Base-by-base conservation (phyloP, 1,284 basidiomycete genomes). In the Ceratobasidium sp. region DNA sequence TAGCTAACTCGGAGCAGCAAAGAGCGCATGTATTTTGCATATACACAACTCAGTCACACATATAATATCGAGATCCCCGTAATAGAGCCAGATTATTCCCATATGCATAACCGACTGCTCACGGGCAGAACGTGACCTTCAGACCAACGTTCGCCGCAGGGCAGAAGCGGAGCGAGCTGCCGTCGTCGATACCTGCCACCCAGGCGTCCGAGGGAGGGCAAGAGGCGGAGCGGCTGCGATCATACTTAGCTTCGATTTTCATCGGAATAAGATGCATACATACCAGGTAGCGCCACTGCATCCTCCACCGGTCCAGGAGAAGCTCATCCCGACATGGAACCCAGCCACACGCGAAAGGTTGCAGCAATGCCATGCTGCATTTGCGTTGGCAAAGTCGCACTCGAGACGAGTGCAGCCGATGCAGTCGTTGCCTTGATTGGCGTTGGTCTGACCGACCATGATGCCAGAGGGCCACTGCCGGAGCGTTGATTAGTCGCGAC, bases 331-430 rank as follows among this genome's bases (percentile, higher is more conserved):
- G 20, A 65, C 35, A 25, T 65, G 34, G 38, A 65, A 65, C 4
- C 47, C 38, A 15, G 49, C 62, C 3, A 54, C 50, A 27, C 50
- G 62, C 13, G 50, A 65, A 35, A 65, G 25, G 29, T 65, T 65
- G 49, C 35, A 53, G 50, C 50, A 65, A n/a, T 65, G 62, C 62
- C 49, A 65, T 27, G 47, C 42, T 10, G 49, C 22, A 25, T 65
- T 65, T 3, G 50, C 2, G 38, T 54, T 65, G 38, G 50, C 60
- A 65, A 65, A 65, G 62, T 65, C 50, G 22, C 50, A 65, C 34
- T 65, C 50, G 13, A 53, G 50, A 17, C 62, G 50, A 15, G 62
- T 54, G 50, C 62, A 62, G 31, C 58, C 58, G 8, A 34, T 34
- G 20, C 58, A 62, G 45, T 62, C 62, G 29, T 17, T 20, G n/a